Percentiles rank a stretch among this genome's conserved stretches.
Conservation (phyloP, 805 yeast species). For the Kodamaea lidongshanica region DNA sequence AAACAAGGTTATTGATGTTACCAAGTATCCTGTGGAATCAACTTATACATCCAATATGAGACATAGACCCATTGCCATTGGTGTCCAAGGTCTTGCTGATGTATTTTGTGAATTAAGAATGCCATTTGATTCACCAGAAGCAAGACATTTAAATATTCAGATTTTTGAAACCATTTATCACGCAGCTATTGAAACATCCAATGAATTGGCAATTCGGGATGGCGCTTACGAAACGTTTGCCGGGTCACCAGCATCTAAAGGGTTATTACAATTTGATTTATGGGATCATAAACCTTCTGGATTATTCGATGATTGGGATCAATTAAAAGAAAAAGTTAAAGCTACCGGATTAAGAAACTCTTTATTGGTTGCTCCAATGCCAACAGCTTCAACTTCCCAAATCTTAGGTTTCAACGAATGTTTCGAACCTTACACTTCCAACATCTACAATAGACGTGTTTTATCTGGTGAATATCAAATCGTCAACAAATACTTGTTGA, state of each 20-base stretch:
- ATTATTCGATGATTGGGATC: conserved; percentile 50
- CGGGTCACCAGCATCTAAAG: conserved; percentile 58
- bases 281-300: conserved; percentile 57
- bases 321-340: conserved; percentile 43
- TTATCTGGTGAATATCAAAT: conserved; percentile 61
- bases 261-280: conserved; percentile 50
- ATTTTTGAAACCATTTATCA: conserved; percentile 59
- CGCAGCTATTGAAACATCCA: conserved; percentile 52
- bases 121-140: conserved; percentile 54
- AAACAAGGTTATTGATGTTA: conserved; percentile 52
- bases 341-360: conserved; percentile 53
- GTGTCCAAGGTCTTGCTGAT: conserved; percentile 61
- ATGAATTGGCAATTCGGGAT: conserved; percentile 46
- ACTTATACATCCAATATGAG: conserved; percentile 50
- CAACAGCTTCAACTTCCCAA: conserved; percentile 62
- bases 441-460: conserved; percentile 57
- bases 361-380: conserved; percentile 59
- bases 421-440: conserved; percentile 58
- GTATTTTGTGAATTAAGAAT: conserved; percentile 50
- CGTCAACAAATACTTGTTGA: conserved; percentile 53
- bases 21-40: conserved; percentile 51
- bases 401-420: conserved; percentile 58
- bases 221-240: conserved; percentile 47
- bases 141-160: conserved; percentile 50
- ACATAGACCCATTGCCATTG: conserved; percentile 57